A percentile compares a stretch with the other conserved stretches of the same genome.
Conservation (phyloP, 495 filamentous ascomycete species). For the Aspergillus conjunctus region DNA sequence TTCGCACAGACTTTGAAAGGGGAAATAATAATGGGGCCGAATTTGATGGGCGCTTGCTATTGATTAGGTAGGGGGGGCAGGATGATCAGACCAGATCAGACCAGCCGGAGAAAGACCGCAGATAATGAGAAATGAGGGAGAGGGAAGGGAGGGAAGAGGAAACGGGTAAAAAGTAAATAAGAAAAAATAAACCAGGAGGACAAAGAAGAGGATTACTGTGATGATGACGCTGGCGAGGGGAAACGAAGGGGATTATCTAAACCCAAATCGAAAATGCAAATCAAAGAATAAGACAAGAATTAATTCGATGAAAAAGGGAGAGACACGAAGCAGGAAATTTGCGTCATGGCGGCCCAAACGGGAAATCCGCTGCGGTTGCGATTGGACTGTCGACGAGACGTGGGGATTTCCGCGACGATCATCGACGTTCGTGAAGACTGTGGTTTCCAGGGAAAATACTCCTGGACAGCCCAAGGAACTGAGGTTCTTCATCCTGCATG, state of each 20-base stretch:
- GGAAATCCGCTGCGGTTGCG: constrained; percentile 11
- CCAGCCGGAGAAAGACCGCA: background rate
- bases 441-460: background rate
- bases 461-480: no score
- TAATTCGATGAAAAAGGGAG: background rate
- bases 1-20: constrained; percentile 2
- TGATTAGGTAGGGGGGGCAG: background rate
- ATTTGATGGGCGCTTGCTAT: background rate
- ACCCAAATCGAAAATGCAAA: background rate
- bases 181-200: constrained; percentile 1
- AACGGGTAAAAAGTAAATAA: background rate
- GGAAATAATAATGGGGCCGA: constrained; percentile 7
- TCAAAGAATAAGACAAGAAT: background rate
- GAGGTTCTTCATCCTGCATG: background rate
- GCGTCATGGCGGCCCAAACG: constrained; percentile 39
- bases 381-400: background rate
- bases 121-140: constrained; percentile 14
- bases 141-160: background rate
- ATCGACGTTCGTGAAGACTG: background rate
- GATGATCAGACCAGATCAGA: background rate
- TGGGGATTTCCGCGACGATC: background rate
- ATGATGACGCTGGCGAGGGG: constrained; percentile 4
- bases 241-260: background rate
- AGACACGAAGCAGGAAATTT: constrained; percentile 21
- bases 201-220: constrained; percentile 1